Evolutionary conservation across 768 basidiomycete genomes (phyloP).

Genomic region (Termitomyces sp.): DNA sequence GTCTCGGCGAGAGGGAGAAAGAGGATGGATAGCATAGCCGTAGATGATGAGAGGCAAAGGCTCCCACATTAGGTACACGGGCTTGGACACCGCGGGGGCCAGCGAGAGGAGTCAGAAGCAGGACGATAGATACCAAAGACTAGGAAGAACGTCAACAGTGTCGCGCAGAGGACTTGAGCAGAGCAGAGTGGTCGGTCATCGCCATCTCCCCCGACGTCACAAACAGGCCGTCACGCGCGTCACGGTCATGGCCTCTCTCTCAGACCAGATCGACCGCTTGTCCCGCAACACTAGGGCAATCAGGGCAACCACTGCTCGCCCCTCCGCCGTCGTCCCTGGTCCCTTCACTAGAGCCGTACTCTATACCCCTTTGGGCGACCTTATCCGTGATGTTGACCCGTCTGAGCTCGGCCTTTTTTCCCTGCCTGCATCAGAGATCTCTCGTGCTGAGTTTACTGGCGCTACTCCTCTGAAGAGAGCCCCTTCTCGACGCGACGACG

Average conservation of each 20-base stretch:
- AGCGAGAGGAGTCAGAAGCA: not conserved
- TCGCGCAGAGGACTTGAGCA: not conserved
- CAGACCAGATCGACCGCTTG: conserved; percentile 66
- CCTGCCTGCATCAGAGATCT: conserved; percentile 42
- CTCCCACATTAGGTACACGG: conserved; percentile 37
- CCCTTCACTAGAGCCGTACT: conserved; percentile 68
- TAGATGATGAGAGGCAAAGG: conserved; percentile 69
- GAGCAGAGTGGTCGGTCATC: not conserved
- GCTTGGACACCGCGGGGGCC: not conserved
- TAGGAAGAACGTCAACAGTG: not conserved
- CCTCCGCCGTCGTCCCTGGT: conserved; percentile 23
- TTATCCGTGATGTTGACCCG: conserved; percentile 75
- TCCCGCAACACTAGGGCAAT: conserved; percentile 47
- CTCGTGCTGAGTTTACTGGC: conserved; percentile 60
- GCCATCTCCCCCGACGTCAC: not conserved
- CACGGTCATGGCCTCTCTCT: conserved; percentile 45
- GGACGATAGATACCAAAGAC: not conserved
- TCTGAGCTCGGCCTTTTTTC: conserved; percentile 77
- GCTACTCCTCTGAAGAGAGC: conserved; percentile 63
- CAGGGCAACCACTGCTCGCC: conserved; percentile 32
- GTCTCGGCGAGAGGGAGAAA: conserved; percentile 69
- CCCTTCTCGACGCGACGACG: conserved; percentile 31
- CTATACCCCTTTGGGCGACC: conserved; percentile 55
- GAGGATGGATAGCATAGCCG: conserved; percentile 85
- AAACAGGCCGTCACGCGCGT: not conserved